phyloP scores from a whole-genome alignment of 345 rosid species.

The Laguncularia racemosa region DNA sequence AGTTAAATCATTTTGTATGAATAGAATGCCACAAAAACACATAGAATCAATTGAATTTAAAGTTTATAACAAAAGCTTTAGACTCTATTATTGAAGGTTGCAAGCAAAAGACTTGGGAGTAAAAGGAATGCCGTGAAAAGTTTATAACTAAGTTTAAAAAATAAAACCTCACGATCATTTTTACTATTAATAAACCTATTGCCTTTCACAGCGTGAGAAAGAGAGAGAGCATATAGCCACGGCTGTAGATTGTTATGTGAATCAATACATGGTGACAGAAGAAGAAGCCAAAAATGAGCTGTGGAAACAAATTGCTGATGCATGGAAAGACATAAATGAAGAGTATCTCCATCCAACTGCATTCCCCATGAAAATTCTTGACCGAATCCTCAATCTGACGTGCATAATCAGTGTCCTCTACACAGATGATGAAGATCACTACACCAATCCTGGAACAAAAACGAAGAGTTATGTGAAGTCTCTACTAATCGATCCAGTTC shows the following conservation, averaged over 20 bases:
- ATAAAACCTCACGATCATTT: too few relatives aligned
- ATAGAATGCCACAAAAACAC: too few relatives aligned
- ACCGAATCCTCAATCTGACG: slow-evolving; percentile 10
- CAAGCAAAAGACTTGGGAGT: too few relatives aligned
- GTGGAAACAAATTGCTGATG: background rate
- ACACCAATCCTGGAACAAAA: background rate
- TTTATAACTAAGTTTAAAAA: too few relatives aligned
- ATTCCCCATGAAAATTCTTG: slow-evolving; percentile 10
- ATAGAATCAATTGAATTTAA: too few relatives aligned
- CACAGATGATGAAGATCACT: slow-evolving; percentile 14
- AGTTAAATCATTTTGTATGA: too few relatives aligned
- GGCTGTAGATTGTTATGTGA: slow-evolving; percentile 10
- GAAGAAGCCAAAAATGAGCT: slow-evolving; percentile 10
- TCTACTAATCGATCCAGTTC: slow-evolving; percentile 10
- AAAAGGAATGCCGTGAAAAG: too few relatives aligned
- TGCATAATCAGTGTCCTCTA: slow-evolving; percentile 21
- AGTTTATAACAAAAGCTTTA: too few relatives aligned
- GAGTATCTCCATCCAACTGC: slow-evolving; percentile 3
- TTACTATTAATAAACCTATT: background rate
- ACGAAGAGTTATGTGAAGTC: slow-evolving; percentile 1
- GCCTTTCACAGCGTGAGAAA: slow-evolving; percentile 10
- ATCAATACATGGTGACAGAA: slow-evolving; percentile 4
- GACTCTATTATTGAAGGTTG: too few relatives aligned
- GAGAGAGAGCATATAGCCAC: slow-evolving; percentile 18
- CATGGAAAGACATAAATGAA: slow-evolving; percentile 24